Conservation (phyloP, 129 eudicot species). For the Artemisia annua region DNA sequence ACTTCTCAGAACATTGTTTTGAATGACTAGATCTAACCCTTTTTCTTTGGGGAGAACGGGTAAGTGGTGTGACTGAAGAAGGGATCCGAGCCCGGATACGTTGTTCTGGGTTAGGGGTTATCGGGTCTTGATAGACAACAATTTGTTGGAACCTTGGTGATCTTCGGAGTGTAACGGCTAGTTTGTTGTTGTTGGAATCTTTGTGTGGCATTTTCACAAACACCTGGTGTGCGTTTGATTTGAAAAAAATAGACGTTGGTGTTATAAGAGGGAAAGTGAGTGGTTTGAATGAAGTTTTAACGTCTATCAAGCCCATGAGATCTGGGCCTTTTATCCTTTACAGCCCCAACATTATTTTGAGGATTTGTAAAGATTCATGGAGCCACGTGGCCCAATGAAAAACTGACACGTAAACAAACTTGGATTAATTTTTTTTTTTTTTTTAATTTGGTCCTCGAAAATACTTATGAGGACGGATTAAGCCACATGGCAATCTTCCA, state of each 20-base stretch:
- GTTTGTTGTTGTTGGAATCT: slow-evolving; percentile 20
- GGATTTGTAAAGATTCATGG: too few relatives aligned
- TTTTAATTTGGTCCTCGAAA: too few relatives aligned
- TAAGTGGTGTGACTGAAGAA: slow-evolving; percentile 29
- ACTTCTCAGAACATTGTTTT: slow-evolving; percentile 13
- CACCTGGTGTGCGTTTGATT: slow-evolving; percentile 29
- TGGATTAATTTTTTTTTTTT: too few relatives aligned
- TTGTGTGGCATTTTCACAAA: slow-evolving; percentile 61
- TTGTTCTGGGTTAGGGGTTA: slow-evolving; percentile 28
- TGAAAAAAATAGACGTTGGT: neutral
- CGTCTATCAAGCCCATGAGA: too few relatives aligned
- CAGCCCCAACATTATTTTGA: too few relatives aligned
- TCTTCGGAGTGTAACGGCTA: slow-evolving; percentile 42
- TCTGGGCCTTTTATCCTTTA: too few relatives aligned
- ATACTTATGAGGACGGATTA: too few relatives aligned
- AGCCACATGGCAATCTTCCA: too few relatives aligned
- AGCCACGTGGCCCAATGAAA: too few relatives aligned
- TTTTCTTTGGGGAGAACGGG: neutral
- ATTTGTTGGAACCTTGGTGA: slow-evolving; percentile 55
- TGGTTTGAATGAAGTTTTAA: too few relatives aligned
- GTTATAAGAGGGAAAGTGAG: too few relatives aligned
- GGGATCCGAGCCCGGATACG: slow-evolving; percentile 24
- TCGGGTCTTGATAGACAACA: slow-evolving; percentile 25
- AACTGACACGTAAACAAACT: too few relatives aligned
- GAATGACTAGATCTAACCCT: slow-evolving; percentile 10